Evolutionary conservation across 2,329 filamentous ascomycete species (phyloP).

Genomic region (Ramularia endophylla): DNA sequence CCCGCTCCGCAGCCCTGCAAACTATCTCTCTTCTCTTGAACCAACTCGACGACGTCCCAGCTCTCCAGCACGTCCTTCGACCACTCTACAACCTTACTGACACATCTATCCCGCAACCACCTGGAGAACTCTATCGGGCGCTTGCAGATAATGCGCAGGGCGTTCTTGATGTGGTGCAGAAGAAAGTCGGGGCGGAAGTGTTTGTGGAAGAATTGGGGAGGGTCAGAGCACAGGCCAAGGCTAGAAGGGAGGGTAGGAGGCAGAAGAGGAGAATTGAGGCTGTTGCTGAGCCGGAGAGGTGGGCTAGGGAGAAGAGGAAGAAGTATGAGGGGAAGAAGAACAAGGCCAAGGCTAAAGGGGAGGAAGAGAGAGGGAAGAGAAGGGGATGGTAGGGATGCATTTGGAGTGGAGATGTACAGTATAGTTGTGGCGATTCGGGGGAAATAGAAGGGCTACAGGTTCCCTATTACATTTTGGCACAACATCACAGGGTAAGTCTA

Average conservation of each 20-base stretch:
- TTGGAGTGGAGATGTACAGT: no score
- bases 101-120: slow-evolving; percentile 55
- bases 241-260: slow-evolving; percentile 65
- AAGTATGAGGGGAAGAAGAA: slow-evolving; percentile 80
- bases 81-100: slow-evolving; percentile 82
- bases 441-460: no score
- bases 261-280: slow-evolving; percentile 87
- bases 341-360: slow-evolving; percentile 70
- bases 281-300: slow-evolving; percentile 72
- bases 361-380: slow-evolving; percentile 65
- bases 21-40: slow-evolving; percentile 65
- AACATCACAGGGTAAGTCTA: no score
- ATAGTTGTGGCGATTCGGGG: no score
- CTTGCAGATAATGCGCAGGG: slow-evolving; percentile 69
- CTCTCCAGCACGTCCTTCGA: slow-evolving; percentile 58
- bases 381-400: slow-evolving; percentile 54
- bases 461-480: no score
- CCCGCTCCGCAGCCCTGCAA: slow-evolving; percentile 65
- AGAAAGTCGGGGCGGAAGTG: slow-evolving; percentile 71
- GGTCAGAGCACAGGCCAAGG: slow-evolving; percentile 67
- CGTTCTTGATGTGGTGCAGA: slow-evolving; percentile 75
- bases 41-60: slow-evolving; percentile 56
- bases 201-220: slow-evolving; percentile 70
- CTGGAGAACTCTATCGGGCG: slow-evolving; percentile 56
- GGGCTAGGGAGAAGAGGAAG: slow-evolving; percentile 72